Conservation (phyloP, 2,329 filamentous ascomycete genomes). For the Amphichorda felina region DNA sequence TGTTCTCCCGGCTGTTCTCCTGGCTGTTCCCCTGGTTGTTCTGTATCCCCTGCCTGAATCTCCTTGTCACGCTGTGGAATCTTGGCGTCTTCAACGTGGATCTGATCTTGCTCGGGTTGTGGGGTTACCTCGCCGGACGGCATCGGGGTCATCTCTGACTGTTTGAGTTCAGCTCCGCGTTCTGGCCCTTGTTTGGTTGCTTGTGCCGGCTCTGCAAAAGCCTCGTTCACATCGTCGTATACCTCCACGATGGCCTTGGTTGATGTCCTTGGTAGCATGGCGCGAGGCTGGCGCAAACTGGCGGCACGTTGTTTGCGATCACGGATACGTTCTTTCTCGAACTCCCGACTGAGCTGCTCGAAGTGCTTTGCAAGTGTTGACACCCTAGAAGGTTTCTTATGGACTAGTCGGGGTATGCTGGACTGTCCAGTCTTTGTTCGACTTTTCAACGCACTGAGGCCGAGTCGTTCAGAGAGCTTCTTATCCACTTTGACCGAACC, state of each 20-base stretch:
- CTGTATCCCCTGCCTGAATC: conserved; percentile 13
- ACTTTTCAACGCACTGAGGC: conserved; percentile 51
- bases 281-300: conserved; percentile 61
- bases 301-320: conserved; percentile 74
- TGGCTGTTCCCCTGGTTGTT: too few relatives aligned
- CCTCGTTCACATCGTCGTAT: conserved; percentile 86
- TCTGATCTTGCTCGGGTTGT: not conserved
- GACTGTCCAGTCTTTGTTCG: conserved; percentile 50
- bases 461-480: conserved; percentile 63
- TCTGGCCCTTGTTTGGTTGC: conserved; percentile 13
- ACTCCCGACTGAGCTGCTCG: conserved; percentile 91
- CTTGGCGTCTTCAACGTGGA: conserved; percentile 5
- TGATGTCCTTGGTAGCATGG: conserved; percentile 73
- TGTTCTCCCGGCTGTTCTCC: too few relatives aligned
- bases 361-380: conserved; percentile 92
- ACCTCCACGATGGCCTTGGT: conserved; percentile 96
- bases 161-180: conserved; percentile 6
- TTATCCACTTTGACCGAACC: conserved; percentile 49
- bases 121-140: conserved; percentile 3
- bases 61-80: conserved; percentile 11
- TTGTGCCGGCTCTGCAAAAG: conserved; percentile 59
- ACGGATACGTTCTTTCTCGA: conserved; percentile 83
- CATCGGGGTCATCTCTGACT: conserved; percentile 9
- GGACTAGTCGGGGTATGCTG: conserved; percentile 78
- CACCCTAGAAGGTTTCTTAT: conserved; percentile 66